phyloP scores from a whole-genome alignment of 2,329 filamentous ascomycete genomes.

The Pseudopyricularia javanii region DNA sequence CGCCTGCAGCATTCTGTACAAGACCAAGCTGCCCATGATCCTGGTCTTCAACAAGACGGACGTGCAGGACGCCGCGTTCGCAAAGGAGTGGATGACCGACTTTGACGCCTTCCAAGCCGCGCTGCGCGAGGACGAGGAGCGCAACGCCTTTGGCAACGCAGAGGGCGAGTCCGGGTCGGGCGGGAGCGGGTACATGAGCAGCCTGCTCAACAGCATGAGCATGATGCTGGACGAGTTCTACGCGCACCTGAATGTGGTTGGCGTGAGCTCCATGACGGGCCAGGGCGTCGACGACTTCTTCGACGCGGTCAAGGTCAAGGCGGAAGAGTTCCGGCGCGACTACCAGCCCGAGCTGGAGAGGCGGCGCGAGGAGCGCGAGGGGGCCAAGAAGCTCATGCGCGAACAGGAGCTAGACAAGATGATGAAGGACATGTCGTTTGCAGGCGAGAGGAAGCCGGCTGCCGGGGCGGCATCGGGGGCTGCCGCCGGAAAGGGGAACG shows the following conservation, averaged over 20 bases:
- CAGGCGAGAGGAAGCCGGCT: slow-evolving; percentile 12
- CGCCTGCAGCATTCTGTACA: slow-evolving; percentile 96
- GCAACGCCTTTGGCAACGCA: slow-evolving; percentile 60
- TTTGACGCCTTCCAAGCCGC: slow-evolving; percentile 92
- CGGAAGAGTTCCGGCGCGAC: slow-evolving; percentile 75
- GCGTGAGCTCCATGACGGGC: slow-evolving; percentile 85
- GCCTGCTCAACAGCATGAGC: slow-evolving; percentile 93
- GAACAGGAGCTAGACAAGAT: slow-evolving; percentile 81
- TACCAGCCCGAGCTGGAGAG: slow-evolving; percentile 87
- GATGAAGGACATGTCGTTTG: slow-evolving; percentile 78
- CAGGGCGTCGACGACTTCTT: slow-evolving; percentile 92
- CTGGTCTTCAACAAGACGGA: slow-evolving; percentile 99
- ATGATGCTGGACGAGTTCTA: slow-evolving; percentile 97
- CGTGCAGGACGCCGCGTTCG: slow-evolving; percentile 79
- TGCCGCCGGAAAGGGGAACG: slow-evolving; percentile 23
- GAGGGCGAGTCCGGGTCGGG: slow-evolving; percentile 50
- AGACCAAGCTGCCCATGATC: slow-evolving; percentile 97
- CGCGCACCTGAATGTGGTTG: slow-evolving; percentile 82
- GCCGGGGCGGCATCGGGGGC: slow-evolving; percentile 18
- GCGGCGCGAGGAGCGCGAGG: slow-evolving; percentile 61
- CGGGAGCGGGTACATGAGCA: slow-evolving; percentile 93
- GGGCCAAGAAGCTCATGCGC: slow-evolving; percentile 56
- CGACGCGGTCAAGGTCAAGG: slow-evolving; percentile 74
- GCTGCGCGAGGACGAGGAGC: slow-evolving; percentile 65
- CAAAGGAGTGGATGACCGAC: slow-evolving; percentile 99